These are phyloP conservation scores for Diospyros kaki DNA, from an alignment of 148 eudicot genomes.

Conservation along the genomic window DNA sequence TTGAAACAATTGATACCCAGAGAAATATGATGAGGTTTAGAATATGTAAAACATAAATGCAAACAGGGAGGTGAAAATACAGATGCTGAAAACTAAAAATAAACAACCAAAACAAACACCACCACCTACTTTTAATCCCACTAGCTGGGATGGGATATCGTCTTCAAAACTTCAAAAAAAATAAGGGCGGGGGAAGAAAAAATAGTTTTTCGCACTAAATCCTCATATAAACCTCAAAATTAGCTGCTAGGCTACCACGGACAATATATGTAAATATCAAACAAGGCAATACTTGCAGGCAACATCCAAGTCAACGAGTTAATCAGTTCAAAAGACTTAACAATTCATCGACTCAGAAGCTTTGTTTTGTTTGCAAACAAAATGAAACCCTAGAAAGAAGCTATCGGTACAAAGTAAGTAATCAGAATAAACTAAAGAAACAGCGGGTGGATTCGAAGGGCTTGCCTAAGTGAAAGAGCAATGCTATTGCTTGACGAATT, in stretches of 20 bases:
- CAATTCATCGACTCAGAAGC: background rate
- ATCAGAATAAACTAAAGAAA: background rate
- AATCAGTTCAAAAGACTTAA: background rate
- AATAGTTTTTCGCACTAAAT: too few relatives aligned
- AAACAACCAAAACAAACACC: background rate
- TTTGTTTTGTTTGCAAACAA: background rate
- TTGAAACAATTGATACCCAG: background rate
- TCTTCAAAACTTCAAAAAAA: too few relatives aligned
- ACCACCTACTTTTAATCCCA: too few relatives aligned
- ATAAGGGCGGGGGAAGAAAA: too few relatives aligned
- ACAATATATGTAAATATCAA: background rate
- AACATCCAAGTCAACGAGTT: background rate
- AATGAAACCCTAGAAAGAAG: conserved; percentile 4
- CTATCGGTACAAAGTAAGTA: background rate
- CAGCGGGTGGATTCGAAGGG: background rate
- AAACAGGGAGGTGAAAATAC: background rate
- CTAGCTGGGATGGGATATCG: too few relatives aligned
- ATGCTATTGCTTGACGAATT: background rate
- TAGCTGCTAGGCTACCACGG: too few relatives aligned
- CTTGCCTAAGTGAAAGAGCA: background rate
- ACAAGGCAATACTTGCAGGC: background rate
- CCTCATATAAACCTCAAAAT: too few relatives aligned
- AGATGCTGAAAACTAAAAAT: background rate
- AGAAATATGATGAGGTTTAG: background rate
- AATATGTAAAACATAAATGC: background rate